A percentile compares a stretch with the other conserved stretches of the same genome.
Evolutionary conservation across 2,329 filamentous ascomycete species (phyloP).

Genomic region (Monosporascus ibericus): DNA sequence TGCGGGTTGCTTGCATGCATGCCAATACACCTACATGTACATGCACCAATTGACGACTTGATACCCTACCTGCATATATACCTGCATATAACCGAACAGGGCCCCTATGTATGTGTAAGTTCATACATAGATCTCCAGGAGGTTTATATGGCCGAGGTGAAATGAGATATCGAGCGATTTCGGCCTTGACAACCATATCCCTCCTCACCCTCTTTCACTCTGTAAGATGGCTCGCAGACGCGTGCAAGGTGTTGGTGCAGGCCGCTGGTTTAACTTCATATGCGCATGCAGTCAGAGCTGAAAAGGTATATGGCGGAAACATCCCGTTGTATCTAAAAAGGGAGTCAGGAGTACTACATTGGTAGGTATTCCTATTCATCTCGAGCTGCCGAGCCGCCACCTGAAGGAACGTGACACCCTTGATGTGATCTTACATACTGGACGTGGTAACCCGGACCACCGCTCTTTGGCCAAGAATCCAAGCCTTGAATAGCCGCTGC

Average conservation of each 20-base stretch:
- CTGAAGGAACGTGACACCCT: background rate
- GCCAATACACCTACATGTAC: background rate
- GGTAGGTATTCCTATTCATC: too few species aligned
- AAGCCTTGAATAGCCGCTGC: background rate
- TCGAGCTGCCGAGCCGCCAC: too few species aligned
- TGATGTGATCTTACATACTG: background rate
- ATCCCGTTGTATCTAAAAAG: too few species aligned
- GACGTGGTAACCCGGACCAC: background rate
- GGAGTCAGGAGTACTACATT: too few species aligned
- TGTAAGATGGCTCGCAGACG: too few species aligned
- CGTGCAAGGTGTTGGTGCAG: background rate
- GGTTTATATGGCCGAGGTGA: background rate
- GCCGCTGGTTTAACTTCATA: background rate
- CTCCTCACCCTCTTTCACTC: background rate
- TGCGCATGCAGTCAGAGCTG: background rate
- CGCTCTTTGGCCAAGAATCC: background rate
- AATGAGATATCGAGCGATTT: background rate
- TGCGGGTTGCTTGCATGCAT: too few species aligned
- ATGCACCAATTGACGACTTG: background rate
- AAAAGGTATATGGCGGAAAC: background rate
- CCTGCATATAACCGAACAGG: conserved; percentile 1
- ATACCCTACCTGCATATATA: conserved; percentile 1
- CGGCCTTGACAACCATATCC: background rate
- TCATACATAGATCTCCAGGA: conserved; percentile 4
- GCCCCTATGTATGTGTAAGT: background rate